Conservation (phyloP, 768 basidiomycete species). For the Tylopilus felleus region DNA sequence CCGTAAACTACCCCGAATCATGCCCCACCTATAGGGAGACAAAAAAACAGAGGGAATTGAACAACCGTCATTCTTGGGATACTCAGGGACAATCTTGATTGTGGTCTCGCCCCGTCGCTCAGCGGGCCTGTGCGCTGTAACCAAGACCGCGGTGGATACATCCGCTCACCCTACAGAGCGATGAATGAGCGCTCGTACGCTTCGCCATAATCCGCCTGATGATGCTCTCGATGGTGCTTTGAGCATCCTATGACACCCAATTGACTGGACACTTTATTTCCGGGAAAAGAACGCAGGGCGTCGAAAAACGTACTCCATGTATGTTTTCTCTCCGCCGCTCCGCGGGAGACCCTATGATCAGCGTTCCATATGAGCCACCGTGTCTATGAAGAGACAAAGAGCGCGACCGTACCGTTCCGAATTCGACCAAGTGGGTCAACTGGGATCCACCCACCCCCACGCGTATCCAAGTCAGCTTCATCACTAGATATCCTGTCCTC, state of each 20-base stretch:
- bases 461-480: constrained; percentile 22
- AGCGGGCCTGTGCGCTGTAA: too few species aligned
- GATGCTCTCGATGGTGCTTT: too few species aligned
- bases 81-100: too few species aligned
- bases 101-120: too few species aligned
- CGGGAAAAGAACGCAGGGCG: constrained; percentile 55
- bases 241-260: neutral
- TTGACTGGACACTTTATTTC: neutral
- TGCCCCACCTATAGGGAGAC: too few species aligned
- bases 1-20: too few species aligned
- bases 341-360: constrained; percentile 55
- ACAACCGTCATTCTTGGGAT: too few species aligned
- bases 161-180: neutral
- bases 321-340: constrained; percentile 75
- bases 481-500: constrained; percentile 8
- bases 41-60: too few species aligned
- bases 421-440: constrained; percentile 53
- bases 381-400: neutral
- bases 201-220: too few species aligned
- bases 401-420: constrained; percentile 59
- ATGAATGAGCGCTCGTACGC: neutral
- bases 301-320: constrained; percentile 65
- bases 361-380: neutral
- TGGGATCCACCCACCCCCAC: constrained; percentile 36
- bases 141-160: neutral